Conservation (phyloP, 495 filamentous ascomycete species). For the Entonaema liquescens region DNA sequence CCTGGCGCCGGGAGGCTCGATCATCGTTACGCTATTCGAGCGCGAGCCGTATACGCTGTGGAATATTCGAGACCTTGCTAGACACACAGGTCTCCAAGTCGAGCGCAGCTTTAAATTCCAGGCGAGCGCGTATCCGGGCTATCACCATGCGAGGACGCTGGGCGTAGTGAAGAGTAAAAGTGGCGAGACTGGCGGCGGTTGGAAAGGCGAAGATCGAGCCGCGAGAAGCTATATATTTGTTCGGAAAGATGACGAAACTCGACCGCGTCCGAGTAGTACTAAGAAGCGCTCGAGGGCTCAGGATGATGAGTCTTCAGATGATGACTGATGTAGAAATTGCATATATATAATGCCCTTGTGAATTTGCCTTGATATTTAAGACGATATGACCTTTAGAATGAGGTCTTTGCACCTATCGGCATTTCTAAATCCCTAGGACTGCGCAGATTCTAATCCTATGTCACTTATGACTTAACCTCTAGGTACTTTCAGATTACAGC, state of each 20-base stretch:
- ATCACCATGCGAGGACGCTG: slow-evolving; percentile 86
- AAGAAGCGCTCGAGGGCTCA: slow-evolving; percentile 56
- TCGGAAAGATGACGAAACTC: slow-evolving; percentile 59
- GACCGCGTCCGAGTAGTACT: slow-evolving; percentile 48
- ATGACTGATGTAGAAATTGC: slow-evolving; percentile 31
- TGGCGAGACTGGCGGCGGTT: slow-evolving; percentile 60
- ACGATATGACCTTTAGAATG: neutral
- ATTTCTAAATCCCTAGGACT: neutral
- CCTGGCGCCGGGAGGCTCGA: slow-evolving; percentile 64
- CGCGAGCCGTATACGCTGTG: slow-evolving; percentile 92
- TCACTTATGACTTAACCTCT: neutral
- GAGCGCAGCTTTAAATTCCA: slow-evolving; percentile 81
- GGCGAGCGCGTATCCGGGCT: slow-evolving; percentile 78
- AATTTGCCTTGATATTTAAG: neutral
- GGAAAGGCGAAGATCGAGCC: slow-evolving; percentile 81
- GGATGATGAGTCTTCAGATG: slow-evolving; percentile 49
- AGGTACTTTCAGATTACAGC: neutral
- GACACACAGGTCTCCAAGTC: slow-evolving; percentile 79
- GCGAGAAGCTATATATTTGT: slow-evolving; percentile 84
- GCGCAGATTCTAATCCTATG: neutral
- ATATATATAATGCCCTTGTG: neutral
- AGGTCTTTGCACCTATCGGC: neutral
- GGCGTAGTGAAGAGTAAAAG: slow-evolving; percentile 72
- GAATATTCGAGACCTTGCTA: slow-evolving; percentile 87
- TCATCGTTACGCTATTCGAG: slow-evolving; percentile 90